Evolutionary conservation across 768 basidiomycete species (phyloP), one percentile per base, ranked within the genome.

Genomic region (Boletus vinaceobasis): DNA sequence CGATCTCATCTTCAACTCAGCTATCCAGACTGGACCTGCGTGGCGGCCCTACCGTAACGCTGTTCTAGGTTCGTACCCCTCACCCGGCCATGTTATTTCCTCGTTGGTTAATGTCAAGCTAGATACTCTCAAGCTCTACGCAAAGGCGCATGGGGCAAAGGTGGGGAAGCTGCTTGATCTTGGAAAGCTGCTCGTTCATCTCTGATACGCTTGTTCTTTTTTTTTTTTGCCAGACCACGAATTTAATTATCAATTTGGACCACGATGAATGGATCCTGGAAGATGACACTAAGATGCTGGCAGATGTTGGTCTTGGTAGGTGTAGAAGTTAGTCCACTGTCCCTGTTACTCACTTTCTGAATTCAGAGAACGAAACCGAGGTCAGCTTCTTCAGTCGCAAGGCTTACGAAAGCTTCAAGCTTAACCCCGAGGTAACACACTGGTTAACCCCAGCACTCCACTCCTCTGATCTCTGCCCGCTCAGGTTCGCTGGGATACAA

Each of bases 221-320:
- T 23, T 9, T 39, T 52, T 45, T 53, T 47, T 38, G 35, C 15
- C 63, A 98, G 96, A 96, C 95, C 1, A 90, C 90, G 32, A 98
- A 99, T 74, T 79, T 99, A 29, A 98, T 99, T 71, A 98, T 99
- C 67, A 99, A 99, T 71, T 80, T 98, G 53, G 93, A 97, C 65
- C 83, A 95, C 64, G 96, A 98, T 54, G 90, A 93, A 9, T 96
- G 93, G 90, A 90, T 98, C 57, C 72, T 94, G 15, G 74, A 81
- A 44, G 84, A 93, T 59, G 86, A 87, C 38, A 66, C 67, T 8
- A 81, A 79, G 64, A 77, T 74, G 1, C 78, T 99, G n/a, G 82
- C 77, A 2, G 82, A 85, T 5, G 71, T 82, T 35, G 93, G 88
- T 17, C 81, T 95, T 45, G 90, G 96, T 95, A 54, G 53, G 86